phyloP scores from a whole-genome alignment of 2,329 filamentous ascomycete genomes.

The Scytalidium sp. region DNA sequence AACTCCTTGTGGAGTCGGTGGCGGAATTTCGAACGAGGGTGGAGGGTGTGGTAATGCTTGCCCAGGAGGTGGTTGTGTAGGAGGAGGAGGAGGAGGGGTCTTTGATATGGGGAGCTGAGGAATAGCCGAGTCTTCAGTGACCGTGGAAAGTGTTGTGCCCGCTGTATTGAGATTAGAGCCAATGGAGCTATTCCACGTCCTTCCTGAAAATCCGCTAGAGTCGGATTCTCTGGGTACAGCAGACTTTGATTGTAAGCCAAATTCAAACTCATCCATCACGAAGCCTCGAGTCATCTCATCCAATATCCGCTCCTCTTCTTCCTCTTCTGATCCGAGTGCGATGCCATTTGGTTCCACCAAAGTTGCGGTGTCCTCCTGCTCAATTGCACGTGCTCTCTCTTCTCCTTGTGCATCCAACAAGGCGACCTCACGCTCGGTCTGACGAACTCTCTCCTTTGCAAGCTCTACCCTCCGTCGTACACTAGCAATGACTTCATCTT shows the following conservation, averaged over 20 bases:
- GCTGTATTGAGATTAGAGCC: slow-evolving; percentile 69
- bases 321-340: slow-evolving; percentile 66
- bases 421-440: slow-evolving; percentile 68
- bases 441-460: slow-evolving; percentile 71
- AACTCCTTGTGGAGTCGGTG: slow-evolving; percentile 49
- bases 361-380: slow-evolving; percentile 13
- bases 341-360: slow-evolving; percentile 60
- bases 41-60: slow-evolving; percentile 35
- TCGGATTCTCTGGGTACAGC: slow-evolving; percentile 75
- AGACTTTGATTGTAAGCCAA: slow-evolving; percentile 65
- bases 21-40: slow-evolving; percentile 42
- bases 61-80: slow-evolving; percentile 17
- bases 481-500: slow-evolving; percentile 47
- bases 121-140: slow-evolving; percentile 52
- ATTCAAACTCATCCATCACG: slow-evolving; percentile 78
- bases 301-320: slow-evolving; percentile 72
- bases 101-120: slow-evolving; percentile 23
- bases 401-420: slow-evolving; percentile 58
- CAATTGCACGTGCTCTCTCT: slow-evolving; percentile 44
- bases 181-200: slow-evolving; percentile 78
- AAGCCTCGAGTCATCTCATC: slow-evolving; percentile 88
- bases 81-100: slow-evolving; percentile 18
- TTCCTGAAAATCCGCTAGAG: slow-evolving; percentile 74
- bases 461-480: slow-evolving; percentile 67
- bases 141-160: slow-evolving; percentile 67